phyloP scores from a whole-genome alignment of 208 protist genomes.

The Zelonia costaricensis region DNA sequence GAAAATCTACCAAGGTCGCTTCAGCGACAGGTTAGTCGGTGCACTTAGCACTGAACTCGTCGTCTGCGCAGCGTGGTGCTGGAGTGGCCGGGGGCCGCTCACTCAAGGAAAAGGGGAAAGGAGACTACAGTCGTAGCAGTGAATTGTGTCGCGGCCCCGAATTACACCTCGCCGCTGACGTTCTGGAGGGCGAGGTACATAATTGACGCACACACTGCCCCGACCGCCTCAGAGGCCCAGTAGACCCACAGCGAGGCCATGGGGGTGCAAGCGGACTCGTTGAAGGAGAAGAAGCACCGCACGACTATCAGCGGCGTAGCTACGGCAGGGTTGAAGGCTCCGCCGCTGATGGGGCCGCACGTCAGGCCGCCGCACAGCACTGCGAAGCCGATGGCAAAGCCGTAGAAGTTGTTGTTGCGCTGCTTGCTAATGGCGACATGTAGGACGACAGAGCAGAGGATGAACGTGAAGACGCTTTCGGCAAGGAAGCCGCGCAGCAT shows the following conservation, averaged over 20 bases:
- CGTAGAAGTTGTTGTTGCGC: conserved; percentile 79
- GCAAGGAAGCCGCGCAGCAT: conserved; percentile 77
- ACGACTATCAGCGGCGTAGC: conserved; percentile 65
- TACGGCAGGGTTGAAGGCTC: conserved; percentile 80
- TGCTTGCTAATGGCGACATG: conserved; percentile 72
- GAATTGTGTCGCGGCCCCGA: not conserved
- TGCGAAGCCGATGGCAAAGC: conserved; percentile 77
- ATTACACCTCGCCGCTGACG: conserved; percentile 33
- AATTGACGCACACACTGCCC: conserved; percentile 66
- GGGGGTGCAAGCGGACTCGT: conserved; percentile 37
- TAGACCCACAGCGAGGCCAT: conserved; percentile 75
- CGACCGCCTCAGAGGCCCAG: conserved; percentile 62
- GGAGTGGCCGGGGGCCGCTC: too few species aligned
- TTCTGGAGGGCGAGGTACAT: conserved; percentile 74
- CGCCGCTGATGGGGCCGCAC: conserved; percentile 60
- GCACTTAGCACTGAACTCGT: too few species aligned
- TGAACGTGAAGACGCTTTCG: conserved; percentile 80
- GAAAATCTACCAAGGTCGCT: too few species aligned
- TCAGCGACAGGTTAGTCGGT: too few species aligned
- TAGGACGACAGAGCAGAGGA: conserved; percentile 78
- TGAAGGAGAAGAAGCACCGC: conserved; percentile 65
- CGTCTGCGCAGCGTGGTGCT: too few species aligned
- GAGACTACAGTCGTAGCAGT: too few species aligned
- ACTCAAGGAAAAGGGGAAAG: too few species aligned
- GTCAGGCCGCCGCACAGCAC: conserved; percentile 69